Base-by-base conservation (phyloP, 331 rosid species). In the Pyracantha coccinea region DNA sequence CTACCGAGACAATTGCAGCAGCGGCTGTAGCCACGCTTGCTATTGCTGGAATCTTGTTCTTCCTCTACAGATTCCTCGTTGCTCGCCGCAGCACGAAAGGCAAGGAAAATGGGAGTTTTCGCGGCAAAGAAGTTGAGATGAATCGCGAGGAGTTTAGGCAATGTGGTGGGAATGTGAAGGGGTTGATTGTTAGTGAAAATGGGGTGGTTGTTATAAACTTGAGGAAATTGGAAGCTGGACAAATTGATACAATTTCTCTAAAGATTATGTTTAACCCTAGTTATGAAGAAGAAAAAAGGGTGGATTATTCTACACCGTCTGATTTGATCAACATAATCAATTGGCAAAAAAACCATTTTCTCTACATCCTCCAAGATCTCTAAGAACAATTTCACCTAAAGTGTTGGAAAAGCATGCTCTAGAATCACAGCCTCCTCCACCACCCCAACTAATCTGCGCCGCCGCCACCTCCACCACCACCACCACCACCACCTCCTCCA, bases 141-240 rank as follows among this genome's bases (percentile, higher is more conserved):
- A 77, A 35, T 19, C 77, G 72, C 23, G 76, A 68, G 68, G 88
- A 83, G 68, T 72, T 91, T 1, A 84, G 83, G 79, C 80, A 80
- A 74, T 32, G 76, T 66, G 66, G 84, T 21, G 84, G 86, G 21
- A 83, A 74, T 77, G 84, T 88, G 75, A 89, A 85, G 57, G 97
- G 86, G 15, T 78, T n/a, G 63, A 78, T 90, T 71, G 92, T 87
- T 78, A 90, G 85, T 81, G 97, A 89, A 76, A 82, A 86, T 76
- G 96, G 96, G 62, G 81, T 89, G 73, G 97, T 90, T 82, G 97
- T 84, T 62, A 33, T 95, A 72, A 86, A 91, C 77, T 87, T 86
- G 91, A 86, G 86, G 68, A 92, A 84, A 60, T 96, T 89, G 52
- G 88, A 86, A 71, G 86, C 65, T 13, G 89, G 81, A 27, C 83